Evolutionary conservation across 169 alveolate species (phyloP), one percentile per base, ranked within the genome.

Genomic region (Blepharisma undulans): DNA sequence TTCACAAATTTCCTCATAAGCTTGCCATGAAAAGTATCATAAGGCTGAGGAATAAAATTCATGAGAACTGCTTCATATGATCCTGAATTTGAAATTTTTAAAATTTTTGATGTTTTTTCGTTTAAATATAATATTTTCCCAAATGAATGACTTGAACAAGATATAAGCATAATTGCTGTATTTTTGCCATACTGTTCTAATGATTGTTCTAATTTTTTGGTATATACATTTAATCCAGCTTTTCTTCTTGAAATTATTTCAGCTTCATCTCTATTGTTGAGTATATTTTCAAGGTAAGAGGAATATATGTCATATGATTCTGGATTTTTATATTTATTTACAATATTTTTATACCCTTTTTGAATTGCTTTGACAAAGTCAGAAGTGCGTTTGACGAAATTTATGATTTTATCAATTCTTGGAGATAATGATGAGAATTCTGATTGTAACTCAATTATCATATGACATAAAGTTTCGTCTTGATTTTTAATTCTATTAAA

Each of bases 41-140:
- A 48, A 21, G 89, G 89, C 14, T 34, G 36, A 21, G 89, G 89
- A 8, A 84, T 33, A 84, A 32, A 84, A 84, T 27, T 25, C 33
- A 76, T n/a, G 1, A 84, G 14, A 22, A 25, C 14, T 27, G 29
- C 36, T 18, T 33, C 77, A 19, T 25, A 21, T 21, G 36, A n/a
- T 0, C 34, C 30, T 32, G 33, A 19, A 4, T 16, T 79, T 19
- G 89, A 76, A 29, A 29, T 25, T 61, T 25, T 32, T 5, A 86
- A 72, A 19, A 86, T 60, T 36, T 71, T 32, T 6, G 72, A 10
- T 6, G 36, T 36, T 66, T n/a, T 71, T 27, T 72, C 66, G 22
- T 86, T 86, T 4, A 32, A 30, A 72, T 66, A 86, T 21, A 85
- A 6, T 5, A 86, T 86, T 66, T 66, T 71, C 16, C 76, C 91